phyloP scores from a whole-genome alignment of 2,329 filamentous ascomycete genomes.

The Knufia petricola region DNA sequence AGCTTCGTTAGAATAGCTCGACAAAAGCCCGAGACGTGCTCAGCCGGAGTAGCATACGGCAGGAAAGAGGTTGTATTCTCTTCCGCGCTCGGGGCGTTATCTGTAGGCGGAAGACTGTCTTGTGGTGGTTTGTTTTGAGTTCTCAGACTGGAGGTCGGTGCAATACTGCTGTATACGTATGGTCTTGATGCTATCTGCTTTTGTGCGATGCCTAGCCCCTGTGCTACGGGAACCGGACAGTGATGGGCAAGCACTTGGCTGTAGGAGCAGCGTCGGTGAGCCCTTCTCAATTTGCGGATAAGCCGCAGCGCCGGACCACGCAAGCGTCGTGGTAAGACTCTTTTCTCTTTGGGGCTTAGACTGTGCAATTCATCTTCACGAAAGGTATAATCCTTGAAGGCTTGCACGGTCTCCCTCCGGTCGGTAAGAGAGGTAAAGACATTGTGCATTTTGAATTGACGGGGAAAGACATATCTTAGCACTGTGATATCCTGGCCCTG shows the following conservation, averaged over 20 bases:
- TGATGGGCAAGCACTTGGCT: slow-evolving; percentile 68
- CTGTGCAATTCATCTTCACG: slow-evolving; percentile 64
- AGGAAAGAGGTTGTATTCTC: slow-evolving; percentile 10
- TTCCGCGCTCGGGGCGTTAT: neutral
- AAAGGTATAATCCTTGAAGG: slow-evolving; percentile 73
- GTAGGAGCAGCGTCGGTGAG: slow-evolving; percentile 70
- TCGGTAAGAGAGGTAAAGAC: slow-evolving; percentile 70
- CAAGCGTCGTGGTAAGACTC: slow-evolving; percentile 40
- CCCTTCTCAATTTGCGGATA: slow-evolving; percentile 56
- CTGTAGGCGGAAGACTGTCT: neutral
- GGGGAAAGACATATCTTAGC: slow-evolving; percentile 88
- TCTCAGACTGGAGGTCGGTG: neutral
- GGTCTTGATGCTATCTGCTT: neutral
- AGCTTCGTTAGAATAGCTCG: slow-evolving; percentile 63
- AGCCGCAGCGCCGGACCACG: slow-evolving; percentile 53
- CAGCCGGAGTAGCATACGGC: slow-evolving; percentile 48
- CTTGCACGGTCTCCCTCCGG: slow-evolving; percentile 53
- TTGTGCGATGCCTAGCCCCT: neutral
- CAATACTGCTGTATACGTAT: neutral
- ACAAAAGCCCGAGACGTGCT: slow-evolving; percentile 76
- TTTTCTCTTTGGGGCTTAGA: slow-evolving; percentile 17
- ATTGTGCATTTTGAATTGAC: slow-evolving; percentile 83
- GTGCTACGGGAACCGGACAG: slow-evolving; percentile 48
- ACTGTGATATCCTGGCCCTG: slow-evolving; percentile 54
- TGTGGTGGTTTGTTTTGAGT: neutral